These are phyloP conservation scores for Pittosporum tobira DNA, from an alignment of 129 eudicot genomes.

Conservation along the genomic window DNA sequence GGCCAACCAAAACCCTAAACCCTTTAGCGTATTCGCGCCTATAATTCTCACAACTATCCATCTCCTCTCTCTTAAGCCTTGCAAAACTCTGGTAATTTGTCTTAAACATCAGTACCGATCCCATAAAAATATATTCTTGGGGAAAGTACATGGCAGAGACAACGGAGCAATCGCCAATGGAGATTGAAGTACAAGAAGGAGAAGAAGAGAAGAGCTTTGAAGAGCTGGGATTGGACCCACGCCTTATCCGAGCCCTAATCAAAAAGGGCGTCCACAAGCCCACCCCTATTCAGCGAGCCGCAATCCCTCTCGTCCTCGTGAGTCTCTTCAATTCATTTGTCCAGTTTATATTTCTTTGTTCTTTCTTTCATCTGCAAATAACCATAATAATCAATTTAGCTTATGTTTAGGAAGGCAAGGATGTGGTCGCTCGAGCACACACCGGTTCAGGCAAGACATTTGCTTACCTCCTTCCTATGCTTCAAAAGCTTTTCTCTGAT, in stretches of 20 bases:
- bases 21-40: too few relatives aligned
- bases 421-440: conserved; percentile 90
- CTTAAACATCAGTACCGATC: too few relatives aligned
- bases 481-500: conserved; percentile 71
- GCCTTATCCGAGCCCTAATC: conserved; percentile 68
- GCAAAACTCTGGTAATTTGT: too few relatives aligned
- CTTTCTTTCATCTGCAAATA: too few relatives aligned
- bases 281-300: conserved; percentile 76
- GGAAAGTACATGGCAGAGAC: too few relatives aligned
- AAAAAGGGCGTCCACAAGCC: conserved; percentile 69
- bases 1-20: too few relatives aligned
- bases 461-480: conserved; percentile 80
- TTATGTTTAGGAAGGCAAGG: conserved; percentile 46
- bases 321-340: neutral
- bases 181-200: conserved; percentile 10
- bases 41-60: too few relatives aligned
- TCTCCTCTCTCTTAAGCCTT: too few relatives aligned
- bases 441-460: conserved; percentile 98
- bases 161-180: conserved; percentile 8
- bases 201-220: conserved; percentile 49
- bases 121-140: too few relatives aligned
- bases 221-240: conserved; percentile 69
- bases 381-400: too few relatives aligned
- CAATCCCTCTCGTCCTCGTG: conserved; percentile 79
- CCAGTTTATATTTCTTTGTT: neutral